These are phyloP conservation scores for Fusarium miscanthi DNA, from an alignment of 2,329 filamentous ascomycete genomes.

Conservation along the genomic window DNA sequence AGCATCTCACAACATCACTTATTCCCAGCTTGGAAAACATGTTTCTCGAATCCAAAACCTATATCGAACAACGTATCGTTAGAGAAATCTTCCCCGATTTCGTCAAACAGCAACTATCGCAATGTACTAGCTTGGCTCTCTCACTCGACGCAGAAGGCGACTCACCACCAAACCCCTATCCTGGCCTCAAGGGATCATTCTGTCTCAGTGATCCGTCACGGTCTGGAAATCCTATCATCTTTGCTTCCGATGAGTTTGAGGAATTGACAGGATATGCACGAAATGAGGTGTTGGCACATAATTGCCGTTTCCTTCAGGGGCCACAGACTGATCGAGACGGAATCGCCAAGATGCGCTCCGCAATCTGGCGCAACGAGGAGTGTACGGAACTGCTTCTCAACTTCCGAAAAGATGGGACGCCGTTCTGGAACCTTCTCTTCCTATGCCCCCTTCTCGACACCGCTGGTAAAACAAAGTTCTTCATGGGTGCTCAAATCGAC, in stretches of 20 bases:
- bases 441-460: slow-evolving; percentile 62
- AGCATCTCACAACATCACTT: slow-evolving; percentile 56
- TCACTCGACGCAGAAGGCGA: slow-evolving; percentile 50
- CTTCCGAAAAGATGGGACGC: slow-evolving; percentile 61
- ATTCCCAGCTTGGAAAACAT: slow-evolving; percentile 60
- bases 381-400: slow-evolving; percentile 63
- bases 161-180: slow-evolving; percentile 52
- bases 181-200: slow-evolving; percentile 68
- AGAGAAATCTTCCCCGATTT: slow-evolving; percentile 63
- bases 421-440: slow-evolving; percentile 69
- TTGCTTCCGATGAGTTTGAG: slow-evolving; percentile 63
- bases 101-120: slow-evolving; percentile 62
- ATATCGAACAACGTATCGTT: slow-evolving; percentile 58
- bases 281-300: slow-evolving; percentile 60
- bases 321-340: slow-evolving; percentile 57
- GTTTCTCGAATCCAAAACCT: slow-evolving; percentile 56
- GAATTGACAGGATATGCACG: slow-evolving; percentile 62
- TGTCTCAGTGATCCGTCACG: slow-evolving; percentile 64
- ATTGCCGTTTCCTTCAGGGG: slow-evolving; percentile 63
- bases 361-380: slow-evolving; percentile 56
- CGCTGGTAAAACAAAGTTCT: slow-evolving; percentile 61
- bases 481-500: slow-evolving; percentile 68
- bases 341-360: slow-evolving; percentile 55
- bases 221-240: slow-evolving; percentile 62
- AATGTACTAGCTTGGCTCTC: slow-evolving; percentile 58